Percentiles rank a stretch among this genome's conserved stretches.
phyloP scores from a whole-genome alignment of 2,329 filamentous ascomycete species.

The Cordyceps sp. region DNA sequence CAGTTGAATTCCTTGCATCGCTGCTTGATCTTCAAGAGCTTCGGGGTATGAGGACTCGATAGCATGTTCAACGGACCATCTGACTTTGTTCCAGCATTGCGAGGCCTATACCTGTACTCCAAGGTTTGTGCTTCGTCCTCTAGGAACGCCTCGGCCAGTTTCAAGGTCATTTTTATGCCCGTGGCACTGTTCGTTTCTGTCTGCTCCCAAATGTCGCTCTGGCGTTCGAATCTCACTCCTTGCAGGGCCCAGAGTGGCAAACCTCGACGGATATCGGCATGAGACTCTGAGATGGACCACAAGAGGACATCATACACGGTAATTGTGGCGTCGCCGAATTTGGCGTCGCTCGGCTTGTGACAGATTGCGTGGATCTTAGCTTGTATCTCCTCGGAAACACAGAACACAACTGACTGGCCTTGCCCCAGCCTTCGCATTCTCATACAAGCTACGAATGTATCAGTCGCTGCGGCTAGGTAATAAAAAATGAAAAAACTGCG shows the following conservation, averaged over 20 bases:
- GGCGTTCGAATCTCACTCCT: not conserved
- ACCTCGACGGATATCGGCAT: slow-evolving; percentile 25
- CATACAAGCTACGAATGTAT: slow-evolving; percentile 37
- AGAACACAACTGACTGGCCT: slow-evolving; percentile 47
- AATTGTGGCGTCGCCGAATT: slow-evolving; percentile 17
- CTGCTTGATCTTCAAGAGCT: too few relatives aligned
- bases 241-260: slow-evolving; percentile 3
- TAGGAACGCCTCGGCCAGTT: not conserved
- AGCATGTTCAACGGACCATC: too few relatives aligned
- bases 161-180: not conserved
- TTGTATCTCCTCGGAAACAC: slow-evolving; percentile 39
- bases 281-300: slow-evolving; percentile 45
- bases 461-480: not conserved
- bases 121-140: slow-evolving; percentile 1
- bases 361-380: not conserved
- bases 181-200: too few relatives aligned
- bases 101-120: slow-evolving; percentile 1
- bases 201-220: not conserved
- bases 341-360: too few relatives aligned
- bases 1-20: slow-evolving; percentile 4
- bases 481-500: slow-evolving; percentile 15
- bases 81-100: too few relatives aligned
- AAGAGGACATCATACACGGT: slow-evolving; percentile 29
- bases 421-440: slow-evolving; percentile 47
- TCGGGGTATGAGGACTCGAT: too few relatives aligned